Conservation (phyloP, 768 basidiomycete species). For the Lactarius trivialis region DNA sequence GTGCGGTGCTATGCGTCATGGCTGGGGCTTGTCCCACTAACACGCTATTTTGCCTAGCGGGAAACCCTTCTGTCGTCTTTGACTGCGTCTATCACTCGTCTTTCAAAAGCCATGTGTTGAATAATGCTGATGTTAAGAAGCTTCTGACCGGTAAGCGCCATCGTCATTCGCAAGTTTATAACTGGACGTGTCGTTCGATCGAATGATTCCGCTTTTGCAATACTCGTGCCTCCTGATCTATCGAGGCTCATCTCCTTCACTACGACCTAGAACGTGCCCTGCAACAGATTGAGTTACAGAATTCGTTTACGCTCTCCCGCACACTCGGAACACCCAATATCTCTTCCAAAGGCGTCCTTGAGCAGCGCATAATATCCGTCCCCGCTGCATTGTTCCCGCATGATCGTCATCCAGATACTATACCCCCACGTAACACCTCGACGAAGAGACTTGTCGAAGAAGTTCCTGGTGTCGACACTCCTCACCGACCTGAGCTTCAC, state of each 20-base stretch:
- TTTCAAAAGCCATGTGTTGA: conserved; percentile 52
- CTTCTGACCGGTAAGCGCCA: conserved; percentile 57
- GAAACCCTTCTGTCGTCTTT: conserved; percentile 62
- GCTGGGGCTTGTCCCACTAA: not conserved
- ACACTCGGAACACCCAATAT: conserved; percentile 73
- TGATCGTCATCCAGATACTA: conserved; percentile 22
- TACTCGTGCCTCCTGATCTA: not conserved
- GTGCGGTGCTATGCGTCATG: conserved; percentile 31
- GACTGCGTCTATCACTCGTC: conserved; percentile 62
- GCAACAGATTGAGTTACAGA: conserved; percentile 60
- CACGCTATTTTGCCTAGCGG: conserved; percentile 39
- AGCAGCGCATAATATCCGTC: conserved; percentile 50
- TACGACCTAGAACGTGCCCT: conserved; percentile 53
- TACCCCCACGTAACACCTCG: conserved; percentile 11
- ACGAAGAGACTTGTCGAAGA: conserved; percentile 47
- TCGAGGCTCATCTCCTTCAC: not conserved
- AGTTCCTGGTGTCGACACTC: conserved; percentile 30
- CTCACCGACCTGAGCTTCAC: not conserved
- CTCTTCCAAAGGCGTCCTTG: conserved; percentile 62
- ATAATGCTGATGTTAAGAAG: conserved; percentile 57
- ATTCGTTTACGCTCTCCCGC: conserved; percentile 54
- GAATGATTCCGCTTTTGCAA: not conserved
- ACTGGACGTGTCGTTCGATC: not conserved
- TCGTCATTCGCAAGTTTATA: not conserved
- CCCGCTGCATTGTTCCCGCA: conserved; percentile 39